Evolutionary conservation across 805 yeast genomes (phyloP), one percentile per base, ranked within the genome.

Genomic region (Grigorovia transvaalensis): DNA sequence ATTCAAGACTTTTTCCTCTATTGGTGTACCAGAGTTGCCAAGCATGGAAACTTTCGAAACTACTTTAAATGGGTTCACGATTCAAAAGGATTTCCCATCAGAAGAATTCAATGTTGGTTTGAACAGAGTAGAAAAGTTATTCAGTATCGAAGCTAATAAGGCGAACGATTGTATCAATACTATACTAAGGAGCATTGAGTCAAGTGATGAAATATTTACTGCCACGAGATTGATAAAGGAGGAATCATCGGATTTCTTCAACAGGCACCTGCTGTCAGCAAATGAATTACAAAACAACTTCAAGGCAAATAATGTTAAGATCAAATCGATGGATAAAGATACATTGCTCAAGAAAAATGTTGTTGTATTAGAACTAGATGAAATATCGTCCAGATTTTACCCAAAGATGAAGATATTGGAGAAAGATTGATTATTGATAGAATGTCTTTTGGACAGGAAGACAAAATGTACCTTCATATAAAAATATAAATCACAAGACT

Each of bases 1-100:
- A 57, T 75, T 88, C 77, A 88, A 88, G 64, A 81, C 93, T 4
- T 87, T 85, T 70, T 78, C 84, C 20, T 77, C 88, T 0, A 84
- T 89, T 19, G 96, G 95, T 0, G 80, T 81, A 11, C 96, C 96
- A 1, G 75, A 74, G 30, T 59, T 79, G 44, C 89, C 91, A 2
- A 62, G 72, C 0, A 82, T 68, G 57, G 66, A 58, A 1, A 45
- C 56, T 2, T 64, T 68, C 49, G 56, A 53, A 54, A 20, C 48
- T 12, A 60, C 64, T 4, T 35, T 69, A 6, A 40, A 56, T 7
- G 63, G 59, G 8, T 57, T 57, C 51, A 35, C 52, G 1, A 53
- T 62, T 9, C 23, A 50, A 1, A 65, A 56, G 19, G 47, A 48
- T 2, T n/a, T 17, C 7, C 38, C 35, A 2, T 48, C 48, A 23